Base-by-base conservation (phyloP, 2,329 filamentous ascomycete species). In the Neonectria punicea region DNA sequence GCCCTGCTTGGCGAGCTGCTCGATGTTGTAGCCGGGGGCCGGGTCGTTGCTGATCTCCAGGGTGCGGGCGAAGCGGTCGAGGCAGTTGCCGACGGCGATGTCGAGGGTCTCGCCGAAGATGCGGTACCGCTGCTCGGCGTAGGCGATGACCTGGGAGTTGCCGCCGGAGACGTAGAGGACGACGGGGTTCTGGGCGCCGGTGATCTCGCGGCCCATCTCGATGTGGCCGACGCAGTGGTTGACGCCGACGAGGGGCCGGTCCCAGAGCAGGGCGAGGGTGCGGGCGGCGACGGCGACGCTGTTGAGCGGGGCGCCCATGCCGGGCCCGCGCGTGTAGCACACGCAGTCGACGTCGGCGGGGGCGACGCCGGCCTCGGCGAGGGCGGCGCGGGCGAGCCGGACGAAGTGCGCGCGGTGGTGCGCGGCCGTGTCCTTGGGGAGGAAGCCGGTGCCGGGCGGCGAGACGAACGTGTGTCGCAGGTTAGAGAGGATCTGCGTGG, bases 201-300 rank as follows among this genome's bases (percentile, higher is more conserved):
- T 98, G 77, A 99, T 97, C 65, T 92, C 87, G 55, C 96, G 88
- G 34, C 96, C 96, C 96, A 99, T 99, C 83, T 99, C 96, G 75
- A 99, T 98, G 80, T 99, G 96, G 47, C 96, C 96, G 53, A 99
- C 93, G 80, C 96, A 99, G 81, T 99, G 96, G 81, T 99, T 99
- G 28, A 99, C 96, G 25, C 94, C 95, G 3, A 99, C 91, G 41
- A 99, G 84, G n/a, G 92, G 90, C 80, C 93, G 93, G 58, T 84
- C 86, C 96, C 96, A 99, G 16, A 99, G 86, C 64, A 97, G 82
- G 46, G 89, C 86, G 34, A 98, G 83, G 67, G 92, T 93, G 65
- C 96, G 88, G 20, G 94, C 96, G 1, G 90, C 94, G 39, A 98
- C 84, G 34, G 95, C 95, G 14, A 97, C 93, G 66, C 90, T 90